Base-by-base conservation (phyloP, 2,329 filamentous ascomycete species). In the Fusarium globosum region DNA sequence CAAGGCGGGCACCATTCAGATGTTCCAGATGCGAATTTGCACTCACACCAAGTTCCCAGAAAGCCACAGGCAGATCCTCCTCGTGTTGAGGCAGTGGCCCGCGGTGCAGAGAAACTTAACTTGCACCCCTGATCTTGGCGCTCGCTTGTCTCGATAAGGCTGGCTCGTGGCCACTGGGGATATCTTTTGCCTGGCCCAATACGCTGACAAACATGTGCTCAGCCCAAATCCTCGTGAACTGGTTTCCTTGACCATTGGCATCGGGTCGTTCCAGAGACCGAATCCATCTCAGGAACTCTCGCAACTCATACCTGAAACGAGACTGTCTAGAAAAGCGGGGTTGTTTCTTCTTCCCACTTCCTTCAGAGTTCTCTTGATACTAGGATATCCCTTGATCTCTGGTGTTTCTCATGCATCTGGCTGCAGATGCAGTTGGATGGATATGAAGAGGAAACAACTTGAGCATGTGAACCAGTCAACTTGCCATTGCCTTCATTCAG, bases 1-100 rank as follows among this genome's bases (percentile, higher is more conserved):
- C 68, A 74, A 77, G 73, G 72, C 75, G 69, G 77, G 75, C 78
- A 75, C 71, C 77, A 77, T 78, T 78, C 75, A 79, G 53, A 75
- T 70, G 68, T 69, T 74, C 61, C 49, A 71, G 52, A 75, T 66
- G 73, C 66, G 65, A 74, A 70, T 72, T 75, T 74, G 60, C 69
- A 73, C 59, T 61, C 65, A 55, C 71, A 64, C 65, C 68, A 65
- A 68, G 53, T 56, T 58, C 23, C 53, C 39, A 55, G 57, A 69
- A 69, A 75, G 71, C 65, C 65, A 71, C 60, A 68, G 46, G 68
- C 58, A 75, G 72, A 77, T 76, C 71, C 69, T 72, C 63, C 65
- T 73, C 76, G 70, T 76, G 75, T 71, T 67, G 63, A 72, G 57
- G 58, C 70, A 68, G 60, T 71, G 60, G 70, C 55, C 72, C 74